Conservation (phyloP, 2,329 filamentous ascomycete genomes). For the Bimuria novae-zelandiae region DNA sequence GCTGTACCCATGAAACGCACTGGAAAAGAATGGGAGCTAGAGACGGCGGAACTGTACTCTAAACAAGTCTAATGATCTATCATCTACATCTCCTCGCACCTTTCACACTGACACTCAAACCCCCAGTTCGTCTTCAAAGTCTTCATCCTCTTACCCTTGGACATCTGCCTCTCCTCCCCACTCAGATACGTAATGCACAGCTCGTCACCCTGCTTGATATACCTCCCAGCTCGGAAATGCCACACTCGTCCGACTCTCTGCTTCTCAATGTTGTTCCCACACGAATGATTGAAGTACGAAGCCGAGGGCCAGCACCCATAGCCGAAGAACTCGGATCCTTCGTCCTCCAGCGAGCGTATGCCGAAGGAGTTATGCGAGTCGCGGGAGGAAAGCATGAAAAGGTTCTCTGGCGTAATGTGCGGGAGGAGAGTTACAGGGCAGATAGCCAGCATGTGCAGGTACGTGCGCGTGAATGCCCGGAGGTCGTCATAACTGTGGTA, state of each 20-base stretch:
- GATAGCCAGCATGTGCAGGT: conserved; percentile 50
- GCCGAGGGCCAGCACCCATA: conserved; percentile 54
- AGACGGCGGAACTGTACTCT: not conserved
- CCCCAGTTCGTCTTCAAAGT: conserved; percentile 50
- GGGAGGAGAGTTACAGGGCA: conserved; percentile 44
- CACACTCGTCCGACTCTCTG: conserved; percentile 47
- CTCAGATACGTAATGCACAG: conserved; percentile 56
- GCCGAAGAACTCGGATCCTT: conserved; percentile 54
- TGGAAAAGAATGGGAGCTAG: no score
- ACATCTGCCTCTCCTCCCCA: conserved; percentile 51
- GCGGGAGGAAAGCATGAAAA: conserved; percentile 44
- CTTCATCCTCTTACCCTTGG: conserved; percentile 41
- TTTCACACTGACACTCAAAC: conserved; percentile 51
- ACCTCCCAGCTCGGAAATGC: conserved; percentile 45
- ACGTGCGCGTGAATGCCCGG: conserved; percentile 45
- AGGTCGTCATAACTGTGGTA: conserved; percentile 50
- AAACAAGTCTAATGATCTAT: not conserved
- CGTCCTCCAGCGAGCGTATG: conserved; percentile 50
- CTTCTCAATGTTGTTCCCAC: conserved; percentile 52
- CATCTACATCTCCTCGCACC: conserved; percentile 35
- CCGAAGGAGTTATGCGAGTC: conserved; percentile 56
- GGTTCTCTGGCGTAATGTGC: conserved; percentile 39
- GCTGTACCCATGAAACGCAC: no score
- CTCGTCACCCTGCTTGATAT: conserved; percentile 48
- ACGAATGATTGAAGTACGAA: conserved; percentile 56